phyloP scores from a whole-genome alignment of 2,329 filamentous ascomycete species.

The Moelleriella libera region DNA sequence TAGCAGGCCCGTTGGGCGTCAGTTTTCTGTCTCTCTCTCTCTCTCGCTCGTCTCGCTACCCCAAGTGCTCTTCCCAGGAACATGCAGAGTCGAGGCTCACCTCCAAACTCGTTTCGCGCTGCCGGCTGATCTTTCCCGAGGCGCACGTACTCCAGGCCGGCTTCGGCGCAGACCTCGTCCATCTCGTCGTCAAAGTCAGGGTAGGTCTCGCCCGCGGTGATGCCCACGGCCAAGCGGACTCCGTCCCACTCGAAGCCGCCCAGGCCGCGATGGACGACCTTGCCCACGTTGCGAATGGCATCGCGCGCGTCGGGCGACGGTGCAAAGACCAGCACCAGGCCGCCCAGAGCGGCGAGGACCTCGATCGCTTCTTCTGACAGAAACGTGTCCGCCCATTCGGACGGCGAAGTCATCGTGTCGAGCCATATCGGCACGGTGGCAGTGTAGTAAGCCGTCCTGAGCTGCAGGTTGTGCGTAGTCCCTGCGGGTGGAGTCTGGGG shows the following conservation, averaged over 20 bases:
- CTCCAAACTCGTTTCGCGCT: constrained; percentile 38
- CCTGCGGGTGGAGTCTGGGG: constrained; percentile 36
- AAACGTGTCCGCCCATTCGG: constrained; percentile 44
- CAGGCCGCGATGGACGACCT: constrained; percentile 40
- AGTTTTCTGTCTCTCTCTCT: background rate
- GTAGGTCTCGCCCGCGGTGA: constrained; percentile 31
- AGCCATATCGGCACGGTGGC: constrained; percentile 51
- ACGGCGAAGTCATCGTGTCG: constrained; percentile 39
- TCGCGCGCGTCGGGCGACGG: constrained; percentile 13
- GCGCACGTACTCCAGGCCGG: constrained; percentile 50
- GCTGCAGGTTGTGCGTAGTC: constrained; percentile 37
- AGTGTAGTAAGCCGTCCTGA: constrained; percentile 48
- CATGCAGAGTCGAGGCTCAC: background rate
- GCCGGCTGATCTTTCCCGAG: constrained; percentile 22
- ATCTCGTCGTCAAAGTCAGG: constrained; percentile 29
- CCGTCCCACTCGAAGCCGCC: constrained; percentile 53
- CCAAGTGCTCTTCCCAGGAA: too few relatives aligned
- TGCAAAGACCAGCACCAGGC: constrained; percentile 31
- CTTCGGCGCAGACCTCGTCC: constrained; percentile 45
- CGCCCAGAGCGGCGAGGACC: constrained; percentile 46
- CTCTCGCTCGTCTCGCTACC: too few relatives aligned
- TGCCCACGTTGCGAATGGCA: constrained; percentile 37
- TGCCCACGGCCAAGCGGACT: constrained; percentile 41
- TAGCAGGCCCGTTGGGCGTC: background rate
- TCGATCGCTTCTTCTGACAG: constrained; percentile 46